Evolutionary conservation across 2,329 filamentous ascomycete genomes (phyloP).

Genomic region (Stemphylium vesicarium): DNA sequence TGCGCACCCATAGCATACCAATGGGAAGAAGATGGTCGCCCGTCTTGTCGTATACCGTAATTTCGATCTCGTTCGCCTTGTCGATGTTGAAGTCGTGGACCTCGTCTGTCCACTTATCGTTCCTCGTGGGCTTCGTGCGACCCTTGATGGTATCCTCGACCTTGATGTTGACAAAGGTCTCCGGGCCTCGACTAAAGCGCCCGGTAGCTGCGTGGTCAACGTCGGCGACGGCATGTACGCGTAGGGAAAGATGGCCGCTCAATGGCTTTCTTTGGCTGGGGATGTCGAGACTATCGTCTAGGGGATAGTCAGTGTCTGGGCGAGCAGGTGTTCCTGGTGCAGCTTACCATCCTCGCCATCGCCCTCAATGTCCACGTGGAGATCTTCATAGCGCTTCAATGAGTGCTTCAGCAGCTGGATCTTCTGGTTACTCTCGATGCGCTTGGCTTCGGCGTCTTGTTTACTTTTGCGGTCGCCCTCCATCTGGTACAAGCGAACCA

Average conservation of each 20-base stretch:
- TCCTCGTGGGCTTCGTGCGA: conserved; percentile 82
- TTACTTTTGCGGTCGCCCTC: conserved; percentile 96
- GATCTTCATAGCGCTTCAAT: conserved; percentile 93
- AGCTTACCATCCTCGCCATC: conserved; percentile 80
- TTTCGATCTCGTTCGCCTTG: conserved; percentile 97
- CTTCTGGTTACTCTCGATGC: conserved; percentile 96
- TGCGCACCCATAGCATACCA: conserved; percentile 92
- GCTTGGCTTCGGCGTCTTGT: conserved; percentile 85
- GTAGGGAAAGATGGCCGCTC: conserved; percentile 85
- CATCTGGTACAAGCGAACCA: conserved; percentile 97
- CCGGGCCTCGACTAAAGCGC: conserved; percentile 85
- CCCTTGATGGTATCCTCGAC: conserved; percentile 94
- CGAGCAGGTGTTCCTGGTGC: neutral
- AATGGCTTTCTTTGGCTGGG: conserved; percentile 96
- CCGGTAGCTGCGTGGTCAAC: conserved; percentile 88
- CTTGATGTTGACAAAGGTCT: conserved; percentile 95
- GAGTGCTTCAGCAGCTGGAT: conserved; percentile 95
- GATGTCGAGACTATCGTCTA: conserved; percentile 95
- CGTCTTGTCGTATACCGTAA: conserved; percentile 96
- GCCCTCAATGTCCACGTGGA: conserved; percentile 89
- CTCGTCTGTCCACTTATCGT: conserved; percentile 90
- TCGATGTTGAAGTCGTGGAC: conserved; percentile 92
- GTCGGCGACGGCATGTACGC: conserved; percentile 87
- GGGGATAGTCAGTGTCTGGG: conserved; percentile 37
- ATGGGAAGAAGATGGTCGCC: conserved; percentile 89